Evolutionary conservation across 2,329 filamentous ascomycete species (phyloP).

Genomic region (Trichoderma cornu-damae): DNA sequence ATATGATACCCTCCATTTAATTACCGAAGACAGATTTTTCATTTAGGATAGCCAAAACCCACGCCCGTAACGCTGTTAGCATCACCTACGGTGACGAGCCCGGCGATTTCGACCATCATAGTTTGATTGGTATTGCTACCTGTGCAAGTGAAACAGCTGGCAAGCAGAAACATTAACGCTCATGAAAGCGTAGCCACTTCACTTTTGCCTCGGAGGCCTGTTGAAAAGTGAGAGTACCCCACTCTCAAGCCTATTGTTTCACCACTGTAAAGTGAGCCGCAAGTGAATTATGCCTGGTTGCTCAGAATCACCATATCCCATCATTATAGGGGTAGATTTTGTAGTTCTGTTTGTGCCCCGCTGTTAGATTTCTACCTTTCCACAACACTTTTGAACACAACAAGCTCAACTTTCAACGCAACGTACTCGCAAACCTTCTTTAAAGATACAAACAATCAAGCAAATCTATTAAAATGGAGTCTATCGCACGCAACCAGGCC

Average conservation of each 20-base stretch:
- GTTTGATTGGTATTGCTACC: too few species aligned
- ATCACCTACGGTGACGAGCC: too few species aligned
- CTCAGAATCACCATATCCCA: neutral
- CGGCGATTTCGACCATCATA: too few species aligned
- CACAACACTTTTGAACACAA: neutral
- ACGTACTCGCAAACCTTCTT: neutral
- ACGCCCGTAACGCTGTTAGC: too few species aligned
- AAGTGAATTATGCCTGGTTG: neutral
- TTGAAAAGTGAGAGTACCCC: conserved; percentile 46
- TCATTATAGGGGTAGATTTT: too few species aligned
- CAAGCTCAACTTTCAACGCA: neutral
- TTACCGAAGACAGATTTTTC: too few species aligned
- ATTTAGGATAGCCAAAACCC: too few species aligned
- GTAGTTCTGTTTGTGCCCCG: neutral
- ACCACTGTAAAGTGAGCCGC: neutral
- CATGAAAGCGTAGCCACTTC: too few species aligned
- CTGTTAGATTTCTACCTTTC: neutral
- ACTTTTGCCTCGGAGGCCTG: conserved; percentile 34
- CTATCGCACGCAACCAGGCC: neutral
- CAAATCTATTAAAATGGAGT: neutral
- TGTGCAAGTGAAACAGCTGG: too few species aligned
- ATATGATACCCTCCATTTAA: too few species aligned
- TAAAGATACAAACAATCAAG: neutral
- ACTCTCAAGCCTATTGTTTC: neutral
- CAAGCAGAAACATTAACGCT: too few species aligned